Conservation (phyloP, 495 filamentous ascomycete species). For the Aspergillus sclerotiicarbonarius region DNA sequence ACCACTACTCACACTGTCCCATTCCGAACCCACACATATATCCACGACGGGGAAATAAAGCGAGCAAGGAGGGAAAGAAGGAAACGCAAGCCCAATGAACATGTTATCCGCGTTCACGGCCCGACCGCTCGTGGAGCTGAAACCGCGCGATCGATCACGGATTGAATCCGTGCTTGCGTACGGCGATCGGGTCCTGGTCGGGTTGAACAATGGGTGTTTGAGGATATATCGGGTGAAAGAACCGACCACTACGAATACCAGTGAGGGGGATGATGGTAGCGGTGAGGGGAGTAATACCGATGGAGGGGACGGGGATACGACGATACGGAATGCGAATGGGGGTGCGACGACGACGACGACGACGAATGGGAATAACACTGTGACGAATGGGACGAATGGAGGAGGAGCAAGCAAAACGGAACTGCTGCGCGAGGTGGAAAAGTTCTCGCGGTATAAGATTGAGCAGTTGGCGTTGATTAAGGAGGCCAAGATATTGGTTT, state of each 20-base stretch:
- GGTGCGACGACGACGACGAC: conserved; percentile 9
- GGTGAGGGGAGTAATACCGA: not conserved
- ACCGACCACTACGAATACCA: conserved; percentile 21
- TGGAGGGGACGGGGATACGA: not conserved
- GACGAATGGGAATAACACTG: conserved; percentile 1
- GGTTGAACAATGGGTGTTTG: conserved; percentile 83
- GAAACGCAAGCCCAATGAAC: conserved; percentile 24
- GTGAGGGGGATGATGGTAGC: not conserved
- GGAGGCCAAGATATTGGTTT: conserved; percentile 86
- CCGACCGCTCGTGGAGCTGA: conserved; percentile 94
- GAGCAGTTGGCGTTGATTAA: conserved; percentile 95
- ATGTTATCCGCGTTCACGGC: conserved; percentile 99
- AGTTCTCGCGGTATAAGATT: conserved; percentile 83
- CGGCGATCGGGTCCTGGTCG: conserved; percentile 87
- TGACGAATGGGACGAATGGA: conserved; percentile 9
- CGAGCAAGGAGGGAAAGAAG: not conserved
- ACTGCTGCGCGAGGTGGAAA: conserved; percentile 84
- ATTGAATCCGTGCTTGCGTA: conserved; percentile 93
- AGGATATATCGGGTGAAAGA: conserved; percentile 91
- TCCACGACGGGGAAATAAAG: not conserved
- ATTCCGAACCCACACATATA: not conserved
- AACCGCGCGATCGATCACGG: conserved; percentile 87
- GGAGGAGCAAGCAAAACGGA: conserved; percentile 63
- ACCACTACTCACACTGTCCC: not conserved
- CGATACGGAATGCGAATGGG: conserved; percentile 4